Evolutionary conservation across 2,329 filamentous ascomycete genomes (phyloP).

Genomic region (Diplodia intermedia): DNA sequence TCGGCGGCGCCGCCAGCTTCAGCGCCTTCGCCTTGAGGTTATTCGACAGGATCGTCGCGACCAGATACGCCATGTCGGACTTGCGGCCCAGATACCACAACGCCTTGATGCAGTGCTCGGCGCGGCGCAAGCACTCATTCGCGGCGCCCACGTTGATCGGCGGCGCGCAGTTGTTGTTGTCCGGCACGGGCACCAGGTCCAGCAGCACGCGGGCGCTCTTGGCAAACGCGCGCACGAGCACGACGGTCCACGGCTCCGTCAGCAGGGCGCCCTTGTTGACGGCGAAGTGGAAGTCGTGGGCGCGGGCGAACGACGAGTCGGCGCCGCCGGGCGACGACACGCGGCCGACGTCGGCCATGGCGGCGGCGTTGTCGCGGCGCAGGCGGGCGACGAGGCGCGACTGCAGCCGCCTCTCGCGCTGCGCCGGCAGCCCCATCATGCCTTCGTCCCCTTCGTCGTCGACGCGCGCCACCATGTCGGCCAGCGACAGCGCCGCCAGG

Average conservation of each 20-base stretch:
- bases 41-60: slow-evolving; percentile 49
- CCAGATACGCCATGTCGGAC: slow-evolving; percentile 59
- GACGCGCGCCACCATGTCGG: slow-evolving; percentile 61
- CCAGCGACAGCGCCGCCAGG: slow-evolving; percentile 62
- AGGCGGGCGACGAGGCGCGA: slow-evolving; percentile 51
- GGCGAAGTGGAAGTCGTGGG: slow-evolving; percentile 60
- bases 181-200: slow-evolving; percentile 41
- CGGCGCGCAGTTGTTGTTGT: too few relatives aligned
- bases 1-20: background rate
- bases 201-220: slow-evolving; percentile 55
- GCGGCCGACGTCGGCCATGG: slow-evolving; percentile 58
- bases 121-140: slow-evolving; percentile 47
- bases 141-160: slow-evolving; percentile 28
- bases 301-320: slow-evolving; percentile 41
- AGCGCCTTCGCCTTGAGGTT: slow-evolving; percentile 38
- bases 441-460: too few relatives aligned
- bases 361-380: slow-evolving; percentile 53
- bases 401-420: slow-evolving; percentile 40
- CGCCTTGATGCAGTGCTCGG: slow-evolving; percentile 60
- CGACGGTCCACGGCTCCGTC: slow-evolving; percentile 66
- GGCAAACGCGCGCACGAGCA: slow-evolving; percentile 61
- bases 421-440: slow-evolving; percentile 38
- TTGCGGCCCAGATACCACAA: slow-evolving; percentile 64
- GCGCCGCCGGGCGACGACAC: slow-evolving; percentile 50
- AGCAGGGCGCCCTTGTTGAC: slow-evolving; percentile 63